Percentiles rank a stretch among this genome's conserved stretches.
phyloP scores from a whole-genome alignment of 2,329 filamentous ascomycete genomes.

The Oidium heveae region DNA sequence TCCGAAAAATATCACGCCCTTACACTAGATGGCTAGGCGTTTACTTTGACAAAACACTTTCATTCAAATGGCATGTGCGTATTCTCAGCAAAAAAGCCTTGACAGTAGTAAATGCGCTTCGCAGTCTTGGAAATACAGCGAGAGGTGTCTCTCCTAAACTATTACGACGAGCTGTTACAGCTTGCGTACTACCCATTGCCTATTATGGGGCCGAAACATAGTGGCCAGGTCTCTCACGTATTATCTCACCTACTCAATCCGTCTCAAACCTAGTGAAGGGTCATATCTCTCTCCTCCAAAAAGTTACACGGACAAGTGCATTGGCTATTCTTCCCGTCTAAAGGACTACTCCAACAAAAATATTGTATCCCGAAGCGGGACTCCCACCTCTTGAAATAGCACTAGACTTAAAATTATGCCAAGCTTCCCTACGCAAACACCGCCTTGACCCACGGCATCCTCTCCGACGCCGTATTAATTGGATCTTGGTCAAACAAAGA shows the following conservation, averaged over 20 bases:
- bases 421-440: neutral
- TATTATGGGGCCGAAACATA: too few relatives aligned
- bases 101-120: neutral
- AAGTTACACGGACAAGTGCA: neutral
- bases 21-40: neutral
- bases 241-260: too few relatives aligned
- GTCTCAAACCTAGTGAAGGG: too few relatives aligned
- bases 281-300: too few relatives aligned
- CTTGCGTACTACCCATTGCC: too few relatives aligned
- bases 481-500: neutral
- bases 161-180: neutral
- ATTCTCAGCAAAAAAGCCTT: too few relatives aligned
- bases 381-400: neutral
- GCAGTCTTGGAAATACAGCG: neutral
- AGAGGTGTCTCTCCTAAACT: neutral
- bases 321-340: neutral
- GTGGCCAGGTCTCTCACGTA: too few relatives aligned
- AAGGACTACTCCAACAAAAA: neutral
- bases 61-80: too few relatives aligned
- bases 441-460: too few relatives aligned
- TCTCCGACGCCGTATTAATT: neutral
- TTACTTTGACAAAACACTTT: neutral
- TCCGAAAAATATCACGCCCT: neutral
- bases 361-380: neutral
- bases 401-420: neutral